phyloP scores from a whole-genome alignment of 208 protist species.

The Trichomonas vaginalis region DNA sequence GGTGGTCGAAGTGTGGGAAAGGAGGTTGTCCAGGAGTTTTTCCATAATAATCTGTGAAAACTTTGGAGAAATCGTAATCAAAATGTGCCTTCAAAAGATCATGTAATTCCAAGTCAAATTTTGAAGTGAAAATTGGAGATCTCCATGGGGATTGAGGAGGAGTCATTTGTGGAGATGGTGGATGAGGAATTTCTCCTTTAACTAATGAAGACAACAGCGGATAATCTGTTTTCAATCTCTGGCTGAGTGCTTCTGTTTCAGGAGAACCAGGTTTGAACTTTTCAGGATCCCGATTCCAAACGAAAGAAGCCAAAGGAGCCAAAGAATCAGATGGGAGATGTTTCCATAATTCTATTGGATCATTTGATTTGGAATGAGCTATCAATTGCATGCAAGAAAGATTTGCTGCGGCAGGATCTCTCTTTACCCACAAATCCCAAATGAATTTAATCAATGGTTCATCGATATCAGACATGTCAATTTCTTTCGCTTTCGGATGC shows the following conservation, averaged over 20 bases:
- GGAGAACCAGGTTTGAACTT: background rate
- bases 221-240: background rate
- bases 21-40: background rate
- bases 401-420: background rate
- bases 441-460: background rate
- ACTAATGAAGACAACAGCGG: background rate
- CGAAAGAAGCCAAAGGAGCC: background rate
- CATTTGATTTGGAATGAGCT: background rate
- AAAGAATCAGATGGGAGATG: background rate
- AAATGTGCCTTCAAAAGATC: background rate
- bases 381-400: constrained; percentile 18
- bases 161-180: background rate
- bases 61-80: background rate
- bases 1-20: constrained; percentile 14
- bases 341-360: background rate
- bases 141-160: background rate
- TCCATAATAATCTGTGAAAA: background rate
- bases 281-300: background rate
- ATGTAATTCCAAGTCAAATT: background rate
- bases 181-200: constrained; percentile 4
- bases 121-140: constrained; percentile 10
- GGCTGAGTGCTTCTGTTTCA: background rate
- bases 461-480: background rate
- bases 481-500: background rate
- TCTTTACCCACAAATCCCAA: background rate